These are phyloP conservation scores for Vigna angularis DNA, from an alignment of 306 rosid genomes.

Conservation along the genomic window DNA sequence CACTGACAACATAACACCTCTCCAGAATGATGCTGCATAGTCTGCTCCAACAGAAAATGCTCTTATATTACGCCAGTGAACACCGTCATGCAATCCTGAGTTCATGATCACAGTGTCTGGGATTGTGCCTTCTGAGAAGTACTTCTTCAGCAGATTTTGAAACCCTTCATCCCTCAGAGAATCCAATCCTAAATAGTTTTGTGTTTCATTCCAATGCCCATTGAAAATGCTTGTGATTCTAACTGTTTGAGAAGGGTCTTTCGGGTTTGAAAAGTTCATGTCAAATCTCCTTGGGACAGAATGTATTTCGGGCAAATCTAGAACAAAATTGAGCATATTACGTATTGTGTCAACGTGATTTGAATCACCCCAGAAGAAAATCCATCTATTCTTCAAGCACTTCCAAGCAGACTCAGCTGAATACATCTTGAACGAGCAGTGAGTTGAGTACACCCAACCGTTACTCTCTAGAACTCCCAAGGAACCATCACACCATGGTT, in stretches of 20 bases:
- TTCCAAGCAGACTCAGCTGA: slow-evolving; percentile 81
- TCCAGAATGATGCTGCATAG: slow-evolving; percentile 85
- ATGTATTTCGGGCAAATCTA: slow-evolving; percentile 71
- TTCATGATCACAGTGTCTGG: slow-evolving; percentile 89
- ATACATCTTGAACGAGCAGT: slow-evolving; percentile 76
- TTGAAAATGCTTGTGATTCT: slow-evolving; percentile 92
- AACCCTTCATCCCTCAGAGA: slow-evolving; percentile 81
- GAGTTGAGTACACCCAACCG: slow-evolving; percentile 97
- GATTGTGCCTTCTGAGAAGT: slow-evolving; percentile 71
- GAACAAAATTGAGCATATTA: slow-evolving; percentile 75
- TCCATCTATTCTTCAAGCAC: slow-evolving; percentile 77
- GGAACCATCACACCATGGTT: slow-evolving; percentile 89
- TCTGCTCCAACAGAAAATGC: slow-evolving; percentile 72
- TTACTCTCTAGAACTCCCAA: slow-evolving; percentile 85
- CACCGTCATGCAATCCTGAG: slow-evolving; percentile 89
- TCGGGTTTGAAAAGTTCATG: slow-evolving; percentile 76
- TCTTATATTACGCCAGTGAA: slow-evolving; percentile 67
- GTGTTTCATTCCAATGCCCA: slow-evolving; percentile 94
- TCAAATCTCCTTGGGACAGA: slow-evolving; percentile 86
- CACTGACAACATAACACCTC: slow-evolving; percentile 60
- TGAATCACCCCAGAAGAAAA: slow-evolving; percentile 97
- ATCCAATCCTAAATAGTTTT: slow-evolving; percentile 80
- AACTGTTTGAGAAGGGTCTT: slow-evolving; percentile 70
- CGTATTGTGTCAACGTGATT: slow-evolving; percentile 92
- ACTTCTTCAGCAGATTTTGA: slow-evolving; percentile 59